A percentile compares a stretch with the other conserved stretches of the same genome.
Evolutionary conservation across 345 rosid species (phyloP).

Genomic region (Arabidopsis arenosa): DNA sequence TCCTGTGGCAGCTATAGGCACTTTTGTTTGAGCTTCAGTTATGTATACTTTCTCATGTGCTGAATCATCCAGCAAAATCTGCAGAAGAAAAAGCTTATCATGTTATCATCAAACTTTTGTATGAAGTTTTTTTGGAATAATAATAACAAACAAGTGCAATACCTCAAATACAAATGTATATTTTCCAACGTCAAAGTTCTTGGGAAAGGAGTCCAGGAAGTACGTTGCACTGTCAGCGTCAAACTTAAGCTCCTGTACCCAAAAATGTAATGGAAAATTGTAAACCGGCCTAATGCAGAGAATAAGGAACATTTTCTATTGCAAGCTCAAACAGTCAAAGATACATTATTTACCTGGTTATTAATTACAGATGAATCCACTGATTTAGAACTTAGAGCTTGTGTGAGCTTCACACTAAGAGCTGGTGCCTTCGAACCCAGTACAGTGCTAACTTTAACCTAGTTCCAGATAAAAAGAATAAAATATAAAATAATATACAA

Average conservation of each 20-base stretch:
- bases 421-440: conserved; percentile 88
- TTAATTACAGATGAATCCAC: conserved; percentile 65
- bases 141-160: conserved; percentile 30
- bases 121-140: conserved; percentile 19
- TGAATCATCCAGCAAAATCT: conserved; percentile 71
- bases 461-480: conserved; percentile 29
- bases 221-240: conserved; percentile 56
- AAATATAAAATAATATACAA: not conserved
- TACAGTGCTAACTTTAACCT: conserved; percentile 89
- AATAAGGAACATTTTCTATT: conserved; percentile 15
- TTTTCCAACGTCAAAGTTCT: conserved; percentile 75
- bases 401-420: conserved; percentile 70
- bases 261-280: conserved; percentile 28
- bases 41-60: conserved; percentile 61
- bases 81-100: conserved; percentile 28
- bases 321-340: conserved; percentile 18
- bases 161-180: conserved; percentile 91
- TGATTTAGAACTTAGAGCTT: conserved; percentile 55
- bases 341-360: conserved; percentile 59
- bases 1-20: conserved; percentile 72
- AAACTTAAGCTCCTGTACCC: conserved; percentile 75
- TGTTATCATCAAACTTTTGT: conserved; percentile 16
- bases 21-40: conserved; percentile 64
- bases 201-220: conserved; percentile 62
- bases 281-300: conserved; percentile 6